Base-by-base conservation (phyloP, 768 basidiomycete genomes). In the Leccinum arenicola region DNA sequence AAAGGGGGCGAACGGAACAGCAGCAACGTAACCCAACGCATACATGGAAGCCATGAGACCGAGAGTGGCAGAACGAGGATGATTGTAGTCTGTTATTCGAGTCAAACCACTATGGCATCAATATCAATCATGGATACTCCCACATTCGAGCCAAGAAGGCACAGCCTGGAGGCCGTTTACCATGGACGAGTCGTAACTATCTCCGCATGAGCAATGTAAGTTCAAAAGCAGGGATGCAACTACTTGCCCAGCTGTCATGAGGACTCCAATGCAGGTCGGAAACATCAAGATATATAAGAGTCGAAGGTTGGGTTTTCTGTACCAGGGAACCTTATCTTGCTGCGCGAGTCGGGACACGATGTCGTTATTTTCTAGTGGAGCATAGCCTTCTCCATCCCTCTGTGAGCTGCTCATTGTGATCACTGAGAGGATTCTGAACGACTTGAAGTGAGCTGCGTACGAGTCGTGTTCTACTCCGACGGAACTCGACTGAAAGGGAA, bases 241-340 rank as follows among this genome's bases (percentile, higher is more conserved):
- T 15, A 48, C 47, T 48, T 48, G 47, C 47, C 47, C 47, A 25
- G 47, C 14, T 25, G 47, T 21, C 56, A 61, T 61, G 31, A 64
- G 63, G 45, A 70, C 66, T 29, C 61, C 60, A 2, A 70, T 54
- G 47, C 66, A 67, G 4, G 63, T 49, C 15, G 84, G 85, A 59
- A 85, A 73, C 68, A 87, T 75, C 52, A 86, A 51, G 25, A 87
- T 57, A 68, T 87, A 87, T 50, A 86, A 63, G 21, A 76, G 38
- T 23, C 84, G 74, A 59, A 88, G 71, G 61, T 87, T 87, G 3
- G 76, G 84, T 63, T 87, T 88, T 61, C 66, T 68, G 68, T 86
- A 86, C 86, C 86, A 88, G 48, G 84, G 82, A 6, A 75, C 76
- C 40, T 73, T 74, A 66, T 88, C 85, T 55, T 79, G 74, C 15